These are phyloP conservation scores for Cairneyella variabilis DNA, from an alignment of 495 filamentous ascomycete species.

Conservation along the genomic window DNA sequence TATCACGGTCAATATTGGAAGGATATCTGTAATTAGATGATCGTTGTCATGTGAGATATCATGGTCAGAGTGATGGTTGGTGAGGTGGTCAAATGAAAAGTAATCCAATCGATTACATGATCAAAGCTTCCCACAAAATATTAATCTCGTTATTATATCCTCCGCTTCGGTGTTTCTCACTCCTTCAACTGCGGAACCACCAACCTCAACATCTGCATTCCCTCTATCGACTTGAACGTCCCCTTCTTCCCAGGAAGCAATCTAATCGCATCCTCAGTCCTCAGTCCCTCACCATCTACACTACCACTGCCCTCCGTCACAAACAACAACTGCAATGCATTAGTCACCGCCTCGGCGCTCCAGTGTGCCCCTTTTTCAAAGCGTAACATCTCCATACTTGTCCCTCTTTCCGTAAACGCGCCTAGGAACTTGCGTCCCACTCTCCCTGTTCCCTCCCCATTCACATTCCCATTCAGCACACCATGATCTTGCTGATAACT, in stretches of 20 bases:
- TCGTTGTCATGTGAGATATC: too few species aligned
- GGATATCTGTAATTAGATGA: too few species aligned
- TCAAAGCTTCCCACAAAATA: too few species aligned
- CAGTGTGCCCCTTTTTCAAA: neutral
- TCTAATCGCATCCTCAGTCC: neutral
- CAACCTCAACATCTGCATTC: neutral
- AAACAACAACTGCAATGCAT: conserved; percentile 10
- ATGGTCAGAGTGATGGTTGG: too few species aligned
- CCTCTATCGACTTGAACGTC: neutral
- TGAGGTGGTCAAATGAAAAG: too few species aligned
- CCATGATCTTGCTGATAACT: too few species aligned
- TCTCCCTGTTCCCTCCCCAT: neutral
- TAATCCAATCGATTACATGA: too few species aligned
- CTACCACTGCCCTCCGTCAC: conserved; percentile 9
- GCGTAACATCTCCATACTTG: neutral
- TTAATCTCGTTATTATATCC: too few species aligned
- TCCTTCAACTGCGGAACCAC: neutral
- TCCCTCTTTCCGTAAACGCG: conserved; percentile 1
- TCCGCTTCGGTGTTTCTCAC: too few species aligned
- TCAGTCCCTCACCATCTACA: conserved; percentile 1
- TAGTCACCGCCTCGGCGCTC: conserved; percentile 6
- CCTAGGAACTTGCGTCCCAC: neutral
- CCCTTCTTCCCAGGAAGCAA: neutral
- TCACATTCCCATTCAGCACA: too few species aligned
- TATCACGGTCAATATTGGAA: too few species aligned